Percentiles rank a stretch among this genome's conserved stretches.
phyloP scores from a whole-genome alignment of 2,329 filamentous ascomycete genomes.

The Hypoxylon sp. region DNA sequence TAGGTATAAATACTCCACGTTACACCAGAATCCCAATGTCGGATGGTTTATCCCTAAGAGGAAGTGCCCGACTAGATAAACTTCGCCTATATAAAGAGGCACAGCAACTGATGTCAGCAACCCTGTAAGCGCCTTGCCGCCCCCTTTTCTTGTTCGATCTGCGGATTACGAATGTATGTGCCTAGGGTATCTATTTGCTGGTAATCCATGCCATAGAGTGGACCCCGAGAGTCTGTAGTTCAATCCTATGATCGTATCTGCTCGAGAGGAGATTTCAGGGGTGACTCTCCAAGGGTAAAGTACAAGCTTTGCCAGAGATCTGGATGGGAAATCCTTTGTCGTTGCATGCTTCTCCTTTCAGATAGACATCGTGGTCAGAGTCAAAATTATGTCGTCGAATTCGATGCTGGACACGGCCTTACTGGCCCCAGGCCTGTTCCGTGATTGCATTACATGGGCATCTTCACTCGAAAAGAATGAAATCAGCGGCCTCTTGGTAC shows the following conservation, averaged over 20 bases:
- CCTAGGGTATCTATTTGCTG: background rate
- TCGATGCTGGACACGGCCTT: slow-evolving; percentile 9
- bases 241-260: background rate
- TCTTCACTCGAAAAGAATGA: slow-evolving; percentile 19
- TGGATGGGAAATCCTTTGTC: background rate
- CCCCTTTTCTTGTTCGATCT: background rate
- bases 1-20: slow-evolving; percentile 21
- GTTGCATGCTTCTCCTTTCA: background rate
- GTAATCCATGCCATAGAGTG: background rate
- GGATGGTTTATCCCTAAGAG: slow-evolving; percentile 16
- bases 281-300: background rate
- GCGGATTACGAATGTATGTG: background rate
- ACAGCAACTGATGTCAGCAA: slow-evolving; percentile 1
- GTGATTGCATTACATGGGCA: slow-evolving; percentile 14
- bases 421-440: slow-evolving; percentile 2
- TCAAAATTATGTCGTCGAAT: slow-evolving; percentile 10
- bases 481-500: background rate
- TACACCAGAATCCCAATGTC: slow-evolving; percentile 2
- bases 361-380: background rate
- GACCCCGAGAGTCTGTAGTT: background rate
- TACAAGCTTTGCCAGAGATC: background rate
- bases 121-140: background rate
- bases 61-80: slow-evolving; percentile 21
- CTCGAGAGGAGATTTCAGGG: background rate
- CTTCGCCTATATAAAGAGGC: slow-evolving; percentile 14